Percentiles rank a stretch among this genome's conserved stretches.
These are phyloP conservation scores for Polytrichum commune DNA, from an alignment of 225 moss, liverwort and hornwort genomes.

Conservation along the genomic window DNA sequence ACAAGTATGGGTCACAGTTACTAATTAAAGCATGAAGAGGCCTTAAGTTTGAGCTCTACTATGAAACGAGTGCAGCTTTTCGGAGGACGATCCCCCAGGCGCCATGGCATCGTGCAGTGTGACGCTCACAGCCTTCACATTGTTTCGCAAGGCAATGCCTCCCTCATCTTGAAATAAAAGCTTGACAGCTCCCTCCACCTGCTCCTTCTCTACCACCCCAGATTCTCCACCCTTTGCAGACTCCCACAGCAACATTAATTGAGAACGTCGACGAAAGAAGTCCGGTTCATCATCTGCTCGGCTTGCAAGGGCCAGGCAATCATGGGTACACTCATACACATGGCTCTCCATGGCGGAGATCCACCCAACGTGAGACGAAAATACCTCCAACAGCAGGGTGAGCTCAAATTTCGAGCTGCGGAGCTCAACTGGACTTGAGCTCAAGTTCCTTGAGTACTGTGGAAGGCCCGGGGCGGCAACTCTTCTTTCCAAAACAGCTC, in stretches of 20 bases:
- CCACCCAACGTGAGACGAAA: slow-evolving; percentile 43
- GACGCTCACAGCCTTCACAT: neutral
- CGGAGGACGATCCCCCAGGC: neutral
- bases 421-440: neutral
- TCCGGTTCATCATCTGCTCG: slow-evolving; percentile 42
- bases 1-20: no score
- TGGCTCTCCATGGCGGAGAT: slow-evolving; percentile 39
- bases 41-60: neutral
- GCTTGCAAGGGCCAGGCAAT: slow-evolving; percentile 42
- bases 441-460: no score
- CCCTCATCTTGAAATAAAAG: neutral
- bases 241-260: slow-evolving; percentile 18
- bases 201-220: neutral
- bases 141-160: neutral
- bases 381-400: slow-evolving; percentile 9
- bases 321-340: slow-evolving; percentile 25
- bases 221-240: no score
- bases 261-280: neutral
- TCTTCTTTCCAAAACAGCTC: no score
- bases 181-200: neutral
- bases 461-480: no score
- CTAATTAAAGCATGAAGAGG: no score
- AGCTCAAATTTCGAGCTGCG: neutral
- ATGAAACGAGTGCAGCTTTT: neutral
- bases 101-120: neutral